Evolutionary conservation across 2,329 filamentous ascomycete species (phyloP).

Genomic region (Colletotrichum sublineola): DNA sequence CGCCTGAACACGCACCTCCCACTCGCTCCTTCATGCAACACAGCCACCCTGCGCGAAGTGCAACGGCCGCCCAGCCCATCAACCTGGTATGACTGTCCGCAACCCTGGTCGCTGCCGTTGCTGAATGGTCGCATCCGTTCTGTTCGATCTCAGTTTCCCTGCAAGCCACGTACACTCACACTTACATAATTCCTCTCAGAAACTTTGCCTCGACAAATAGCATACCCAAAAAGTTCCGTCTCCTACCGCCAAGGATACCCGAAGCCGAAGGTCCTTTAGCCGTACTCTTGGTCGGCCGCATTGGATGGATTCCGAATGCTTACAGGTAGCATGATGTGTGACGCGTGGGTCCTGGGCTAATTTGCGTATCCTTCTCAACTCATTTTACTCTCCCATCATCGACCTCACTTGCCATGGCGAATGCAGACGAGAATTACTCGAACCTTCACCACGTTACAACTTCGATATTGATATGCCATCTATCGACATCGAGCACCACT

Average conservation of each 20-base stretch:
- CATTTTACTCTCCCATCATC: background rate
- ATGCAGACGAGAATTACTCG: background rate
- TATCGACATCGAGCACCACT: background rate
- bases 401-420: background rate
- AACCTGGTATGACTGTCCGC: background rate
- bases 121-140: background rate
- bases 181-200: background rate
- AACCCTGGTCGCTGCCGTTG: slow-evolving; percentile 6
- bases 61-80: background rate
- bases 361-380: background rate
- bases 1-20: slow-evolving; percentile 5
- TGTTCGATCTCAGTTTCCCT: background rate
- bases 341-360: background rate
- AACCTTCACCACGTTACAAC: background rate
- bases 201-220: background rate
- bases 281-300: no score
- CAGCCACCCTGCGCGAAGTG: slow-evolving; percentile 1
- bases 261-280: no score
- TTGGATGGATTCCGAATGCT: background rate
- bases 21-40: slow-evolving; percentile 6
- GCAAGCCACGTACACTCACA: background rate
- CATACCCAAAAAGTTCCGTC: background rate
- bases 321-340: background rate
- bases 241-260: background rate
- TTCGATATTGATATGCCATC: background rate